A percentile compares a stretch with the other conserved stretches of the same genome.
Evolutionary conservation across 1,284 basidiomycete genomes (phyloP).

Genomic region (Ganoderma lingzhi): DNA sequence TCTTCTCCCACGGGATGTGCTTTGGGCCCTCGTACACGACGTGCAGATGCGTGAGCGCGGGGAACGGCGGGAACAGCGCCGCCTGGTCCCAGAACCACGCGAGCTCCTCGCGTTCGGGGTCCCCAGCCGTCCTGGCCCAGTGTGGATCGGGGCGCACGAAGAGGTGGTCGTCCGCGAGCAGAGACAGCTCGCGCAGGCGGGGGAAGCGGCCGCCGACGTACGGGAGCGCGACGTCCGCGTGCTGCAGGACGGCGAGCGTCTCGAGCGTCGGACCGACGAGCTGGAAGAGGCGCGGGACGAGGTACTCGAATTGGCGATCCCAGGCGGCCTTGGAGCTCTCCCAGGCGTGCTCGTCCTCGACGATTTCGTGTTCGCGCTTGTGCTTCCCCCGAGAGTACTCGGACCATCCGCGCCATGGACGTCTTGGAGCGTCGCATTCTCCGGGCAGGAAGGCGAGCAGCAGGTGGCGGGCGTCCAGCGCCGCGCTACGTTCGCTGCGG

Average conservation of each 20-base stretch:
- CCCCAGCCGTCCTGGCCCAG: slow-evolving; percentile 2
- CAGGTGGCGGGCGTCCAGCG: slow-evolving; percentile 18
- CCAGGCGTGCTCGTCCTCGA: slow-evolving; percentile 24
- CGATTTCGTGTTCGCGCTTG: slow-evolving; percentile 20
- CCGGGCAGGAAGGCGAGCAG: slow-evolving; percentile 30
- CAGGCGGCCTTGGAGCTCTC: slow-evolving; percentile 26
- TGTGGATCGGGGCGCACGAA: slow-evolving; percentile 18
- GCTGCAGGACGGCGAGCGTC: slow-evolving; percentile 24
- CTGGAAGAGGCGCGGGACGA: slow-evolving; percentile 24
- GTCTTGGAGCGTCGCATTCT: slow-evolving; percentile 24
- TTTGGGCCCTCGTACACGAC: slow-evolving; percentile 27
- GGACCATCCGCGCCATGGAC: slow-evolving; percentile 23
- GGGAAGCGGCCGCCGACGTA: slow-evolving; percentile 17
- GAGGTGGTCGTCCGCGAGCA: slow-evolving; percentile 25
- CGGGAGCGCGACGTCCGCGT: slow-evolving; percentile 18
- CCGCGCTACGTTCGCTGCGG: not conserved
- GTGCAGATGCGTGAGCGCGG: slow-evolving; percentile 28
- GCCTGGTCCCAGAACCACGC: slow-evolving; percentile 1
- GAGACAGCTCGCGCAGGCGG: slow-evolving; percentile 22
- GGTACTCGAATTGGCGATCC: slow-evolving; percentile 27
- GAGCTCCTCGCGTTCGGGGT: slow-evolving; percentile 2
- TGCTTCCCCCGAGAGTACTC: slow-evolving; percentile 20
- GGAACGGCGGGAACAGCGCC: slow-evolving; percentile 13
- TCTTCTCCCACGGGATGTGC: slow-evolving; percentile 23
- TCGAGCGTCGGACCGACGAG: slow-evolving; percentile 28